Evolutionary conservation across 2,329 filamentous ascomycete genomes (phyloP), one percentile per base, ranked within the genome.

Genomic region (Eurotiales sp.): DNA sequence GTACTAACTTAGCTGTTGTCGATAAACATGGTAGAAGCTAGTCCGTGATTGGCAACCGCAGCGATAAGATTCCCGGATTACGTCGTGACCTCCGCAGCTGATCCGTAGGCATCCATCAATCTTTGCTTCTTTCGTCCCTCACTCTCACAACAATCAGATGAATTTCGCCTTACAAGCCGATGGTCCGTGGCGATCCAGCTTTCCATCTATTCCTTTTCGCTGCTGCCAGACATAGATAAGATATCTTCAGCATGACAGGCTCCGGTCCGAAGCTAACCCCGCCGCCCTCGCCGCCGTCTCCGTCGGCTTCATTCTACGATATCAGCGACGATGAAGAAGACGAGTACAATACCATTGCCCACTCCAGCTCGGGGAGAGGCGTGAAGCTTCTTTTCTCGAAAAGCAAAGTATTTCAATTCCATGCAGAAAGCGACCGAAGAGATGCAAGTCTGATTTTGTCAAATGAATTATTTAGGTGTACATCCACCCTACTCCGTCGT

Each of bases 331-430:
- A 96, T 64, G 91, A 96, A 57, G 93, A 97, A 72, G 88, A 87
- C 59, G 93, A 88, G 40, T 99, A 99, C 74, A 88, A 95, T 68
- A 97, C 90, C 15, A 90, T 99, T 63, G 87, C 89, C 4, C 88
- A 95, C 64, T 82, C 83, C 3, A 82, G 81, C 59, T 84, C 83
- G 2, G 87, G 88, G 0, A 83, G 83, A 58, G 93, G 92, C 1
- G 93, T 99, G 41, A 99, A 97, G 73, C 77, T 99, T 27, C 77
- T 99, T 12, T 96, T 87, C 64, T 92, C 90, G 17, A 99, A 99
- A 75, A 96, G 90, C 85, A 99, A 97, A 80, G 88, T 88, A 62
- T 42, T 76, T 64, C 15, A n/a, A n/a, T n/a, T 42, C 25, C 29
- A 14, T 19, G n/a, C 8, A 36, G n/a, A 17, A 21, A 11, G 17